Base-by-base conservation (phyloP, 2,329 filamentous ascomycete species). In the Sclerotiophoma versabilis region DNA sequence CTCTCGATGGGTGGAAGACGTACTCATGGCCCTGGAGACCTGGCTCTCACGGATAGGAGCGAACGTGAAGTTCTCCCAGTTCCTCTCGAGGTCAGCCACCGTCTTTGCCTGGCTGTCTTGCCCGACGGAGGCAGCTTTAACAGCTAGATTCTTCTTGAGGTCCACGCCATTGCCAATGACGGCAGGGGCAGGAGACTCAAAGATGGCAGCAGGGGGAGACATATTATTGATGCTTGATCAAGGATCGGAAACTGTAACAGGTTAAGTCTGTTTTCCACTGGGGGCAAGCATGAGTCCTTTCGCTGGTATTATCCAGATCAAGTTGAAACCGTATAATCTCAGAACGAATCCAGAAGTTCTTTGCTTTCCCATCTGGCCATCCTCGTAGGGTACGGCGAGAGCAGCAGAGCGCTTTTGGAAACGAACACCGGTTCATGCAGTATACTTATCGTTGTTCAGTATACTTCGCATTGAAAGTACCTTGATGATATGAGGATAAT, bases 241-340 rank as follows among this genome's bases (percentile, higher is more conserved):
- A 60, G 61, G 64, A 49, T 56, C 61, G 66, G 70, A 68, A 64
- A 62, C 72, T 75, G 54, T 27, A 15, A 64, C 30, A 44, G 54
- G 70, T 74, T 69, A 74, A 70, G 66, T 39, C 23, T 66, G 60
- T 27, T 66, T 66, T 56, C 26, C 9, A 30, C 7, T 27, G 75
- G 79, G 62, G 78, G 80, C 62, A 84, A 84, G 91, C 91, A 96
- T 96, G 92, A 95, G 42, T 96, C 89, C 92, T 96, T 95, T 92
- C 92, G 92, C 92, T 92, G 90, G 91, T 91, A 95, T 95, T 93
- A 93, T 93, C 91, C 90, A 91, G 90, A 93, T 93, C 91, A 93
- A 93, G 90, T 93, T 92, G 80, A 82, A 82, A 88, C 91, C 90
- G 91, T 95, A 89, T 95, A 87, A 87, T 95, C 90, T 93, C 88